These are phyloP conservation scores for Chalciporus chontae DNA, from an alignment of 768 basidiomycete species.

Conservation along the genomic window DNA sequence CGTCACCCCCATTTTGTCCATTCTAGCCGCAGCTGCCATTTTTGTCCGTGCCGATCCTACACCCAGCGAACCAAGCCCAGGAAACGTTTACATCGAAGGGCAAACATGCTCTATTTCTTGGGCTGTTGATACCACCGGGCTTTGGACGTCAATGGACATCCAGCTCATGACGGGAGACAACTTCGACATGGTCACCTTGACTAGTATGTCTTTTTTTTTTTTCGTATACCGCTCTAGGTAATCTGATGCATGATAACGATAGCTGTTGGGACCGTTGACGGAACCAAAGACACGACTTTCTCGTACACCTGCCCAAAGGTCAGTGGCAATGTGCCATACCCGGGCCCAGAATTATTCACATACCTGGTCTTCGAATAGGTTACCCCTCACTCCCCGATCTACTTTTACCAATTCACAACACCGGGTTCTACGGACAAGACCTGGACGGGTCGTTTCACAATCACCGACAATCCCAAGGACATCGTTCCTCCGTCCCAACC, in stretches of 20 bases:
- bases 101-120: constrained; percentile 54
- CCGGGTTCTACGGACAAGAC: constrained; percentile 34
- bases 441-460: constrained; percentile 80
- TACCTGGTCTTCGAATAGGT: constrained; percentile 40
- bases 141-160: constrained; percentile 71
- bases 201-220: constrained; percentile 43
- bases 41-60: constrained; percentile 52
- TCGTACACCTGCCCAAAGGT: constrained; percentile 67
- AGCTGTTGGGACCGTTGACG: constrained; percentile 69
- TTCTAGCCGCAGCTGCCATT: constrained; percentile 27
- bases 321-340: constrained; percentile 13
- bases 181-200: constrained; percentile 60
- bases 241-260: not conserved
- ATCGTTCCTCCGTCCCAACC: constrained; percentile 47
- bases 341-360: not conserved
- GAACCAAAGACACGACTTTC: constrained; percentile 50
- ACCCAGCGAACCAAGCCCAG: constrained; percentile 61
- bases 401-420: constrained; percentile 77
- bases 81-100: constrained; percentile 55
- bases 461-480: constrained; percentile 48
- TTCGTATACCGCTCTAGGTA: not conserved
- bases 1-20: constrained; percentile 8
- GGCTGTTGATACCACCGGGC: constrained; percentile 53
- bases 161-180: constrained; percentile 81
- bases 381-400: constrained; percentile 59